Evolutionary conservation across 1,284 basidiomycete species (phyloP), one percentile per base, ranked within the genome.

Genomic region (Singerocomus rubriflavus): DNA sequence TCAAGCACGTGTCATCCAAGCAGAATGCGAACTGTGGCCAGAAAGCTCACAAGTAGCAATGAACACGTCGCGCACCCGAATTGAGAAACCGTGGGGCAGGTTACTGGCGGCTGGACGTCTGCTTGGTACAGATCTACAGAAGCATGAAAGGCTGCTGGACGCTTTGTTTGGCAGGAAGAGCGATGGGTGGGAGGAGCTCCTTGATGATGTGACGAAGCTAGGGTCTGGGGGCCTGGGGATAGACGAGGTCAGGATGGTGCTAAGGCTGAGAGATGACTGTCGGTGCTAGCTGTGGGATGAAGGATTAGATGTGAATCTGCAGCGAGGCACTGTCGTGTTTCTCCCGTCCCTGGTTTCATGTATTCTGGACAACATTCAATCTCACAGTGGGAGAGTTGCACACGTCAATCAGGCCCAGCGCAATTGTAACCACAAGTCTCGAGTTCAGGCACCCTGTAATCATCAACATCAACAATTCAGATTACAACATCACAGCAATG

Each of bases 21-120:
- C 79, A 0, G 90, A 94, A 66, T 82, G 85, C 53, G 80, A 84
- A 56, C 73, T 92, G 16, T 94, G 90, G 90, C 77, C 84, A 1
- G 83, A 91, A 63, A 85, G 87, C 2, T 88, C 83, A 51, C 76
- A 80, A 34, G 69, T 74, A 25, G 83, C 81, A 2, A 67, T 91
- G 45, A 74, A 71, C 16, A 57, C 56, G 17, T 67, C 65, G 21
- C 66, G 59, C 17, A 41, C 51, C 26, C 73, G 81, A 12, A 72
- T 81, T 5, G 83, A 88, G 61, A 77, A 76, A 0, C 87, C 91
- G 3, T 94, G 92, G 91, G 70, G 76, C 49, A 76, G 76, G 42
- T 71, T 94, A 33, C 65, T 85, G 10, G 81, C 87, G 51, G 84
- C 86, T 10, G 85, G 80, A 10, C 75, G 80, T 42, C 58, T 94